phyloP scores from a whole-genome alignment of 345 rosid genomes.

The Rhizophora apiculata region DNA sequence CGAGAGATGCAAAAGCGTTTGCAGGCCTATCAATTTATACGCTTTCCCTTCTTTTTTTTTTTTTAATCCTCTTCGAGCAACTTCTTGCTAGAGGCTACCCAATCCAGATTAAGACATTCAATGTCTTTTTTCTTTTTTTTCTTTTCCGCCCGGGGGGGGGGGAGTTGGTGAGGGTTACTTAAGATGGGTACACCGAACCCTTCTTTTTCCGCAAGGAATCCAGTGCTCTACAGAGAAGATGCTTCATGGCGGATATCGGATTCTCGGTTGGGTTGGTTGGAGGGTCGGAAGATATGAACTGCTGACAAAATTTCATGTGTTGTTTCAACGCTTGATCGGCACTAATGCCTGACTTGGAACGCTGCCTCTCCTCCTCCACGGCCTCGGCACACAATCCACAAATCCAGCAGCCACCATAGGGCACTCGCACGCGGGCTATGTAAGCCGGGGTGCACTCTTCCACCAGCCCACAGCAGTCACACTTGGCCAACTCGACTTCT shows the following conservation, averaged over 20 bases:
- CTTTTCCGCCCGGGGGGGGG: too few species aligned
- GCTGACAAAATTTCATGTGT: slow-evolving; percentile 54
- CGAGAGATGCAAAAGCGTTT: too few species aligned
- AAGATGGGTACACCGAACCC: neutral
- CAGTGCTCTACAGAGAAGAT: slow-evolving; percentile 33
- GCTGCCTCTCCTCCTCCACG: slow-evolving; percentile 47
- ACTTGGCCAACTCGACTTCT: slow-evolving; percentile 45
- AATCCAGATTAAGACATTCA: too few species aligned
- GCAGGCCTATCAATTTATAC: too few species aligned
- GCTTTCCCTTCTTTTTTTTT: too few species aligned
- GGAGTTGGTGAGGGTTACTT: too few species aligned
- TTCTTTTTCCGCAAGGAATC: slow-evolving; percentile 36
- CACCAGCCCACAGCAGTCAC: slow-evolving; percentile 64
- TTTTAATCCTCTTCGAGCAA: too few species aligned
- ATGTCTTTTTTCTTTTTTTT: too few species aligned
- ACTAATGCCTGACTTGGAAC: slow-evolving; percentile 34
- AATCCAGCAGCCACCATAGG: slow-evolving; percentile 60
- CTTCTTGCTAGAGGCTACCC: too few species aligned
- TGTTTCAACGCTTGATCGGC: slow-evolving; percentile 53
- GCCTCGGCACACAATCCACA: slow-evolving; percentile 78
- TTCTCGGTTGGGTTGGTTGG: slow-evolving; percentile 33
- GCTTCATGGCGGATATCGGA: slow-evolving; percentile 41
- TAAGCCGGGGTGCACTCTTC: slow-evolving; percentile 70
- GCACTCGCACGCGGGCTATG: slow-evolving; percentile 49
- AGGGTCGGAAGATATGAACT: slow-evolving; percentile 41